Base-by-base conservation (phyloP, 176 grass and related monocot genomes). In the Alloteropsis semialata region DNA sequence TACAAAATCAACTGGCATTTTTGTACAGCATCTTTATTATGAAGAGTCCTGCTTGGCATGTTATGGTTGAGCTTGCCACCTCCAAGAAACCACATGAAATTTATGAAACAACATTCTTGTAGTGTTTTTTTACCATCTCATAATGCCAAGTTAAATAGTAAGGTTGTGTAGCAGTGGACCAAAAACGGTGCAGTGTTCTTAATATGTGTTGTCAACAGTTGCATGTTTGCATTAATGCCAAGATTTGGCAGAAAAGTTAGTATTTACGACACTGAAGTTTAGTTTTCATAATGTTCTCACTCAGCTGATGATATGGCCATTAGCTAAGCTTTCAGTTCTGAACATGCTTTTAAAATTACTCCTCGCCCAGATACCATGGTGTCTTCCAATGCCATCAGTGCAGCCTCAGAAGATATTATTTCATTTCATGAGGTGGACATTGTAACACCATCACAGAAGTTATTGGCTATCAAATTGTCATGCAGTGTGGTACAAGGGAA, bases 401-500 rank as follows among this genome's bases (percentile, higher is more conserved):
- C 55, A 69, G 81, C 72, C 43, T 90, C 68, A 87, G 87, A 87
- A 82, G 89, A 92, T 74, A 69, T 87, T 73, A 95, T 98, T 91
- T 95, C 93, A 43, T 92, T 99, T 75, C 63, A 56, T 39, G 89
- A 92, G 76, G 91, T 99, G 82, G 96, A 96, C 76, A 95, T 99
- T 75, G 85, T 96, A 62, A 96, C 96, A 46, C 96, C 96, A 74
- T 89, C 89, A 17, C 91, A 93, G 51, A 95, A 99, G 69, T 82
- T 99, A 70, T 77, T 96, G 77, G 93, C 93, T 89, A 88, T 89
- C 55, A 84, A 92, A 39, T 77, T 98, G 75, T 90, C 89, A 18
- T 99, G 93, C 87, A 84, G 83, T 51, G 87, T 96, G 39, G 75
- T 87, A 81, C 87, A 74, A 74, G 91, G 93, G 57, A 93, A 99